Evolutionary conservation across 352 stramenopile genomes (phyloP).

Genomic region (Phytophthora idaei): DNA sequence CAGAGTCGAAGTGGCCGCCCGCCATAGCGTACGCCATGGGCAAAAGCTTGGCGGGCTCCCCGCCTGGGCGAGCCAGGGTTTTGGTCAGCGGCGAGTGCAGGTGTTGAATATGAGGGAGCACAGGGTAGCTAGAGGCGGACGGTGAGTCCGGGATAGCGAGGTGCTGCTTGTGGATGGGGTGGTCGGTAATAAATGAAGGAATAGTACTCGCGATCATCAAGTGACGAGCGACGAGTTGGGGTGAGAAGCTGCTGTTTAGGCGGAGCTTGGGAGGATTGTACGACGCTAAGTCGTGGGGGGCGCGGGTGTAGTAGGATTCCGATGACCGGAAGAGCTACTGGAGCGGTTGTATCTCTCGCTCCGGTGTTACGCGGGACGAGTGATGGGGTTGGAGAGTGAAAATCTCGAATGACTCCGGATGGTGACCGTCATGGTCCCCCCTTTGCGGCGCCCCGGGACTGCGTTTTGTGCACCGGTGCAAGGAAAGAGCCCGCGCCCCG

Average conservation of each 20-base stretch:
- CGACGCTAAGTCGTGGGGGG: slow-evolving; percentile 41
- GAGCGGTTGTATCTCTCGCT: slow-evolving; percentile 47
- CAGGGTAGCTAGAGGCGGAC: slow-evolving; percentile 20
- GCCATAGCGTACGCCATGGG: slow-evolving; percentile 35
- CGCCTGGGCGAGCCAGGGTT: slow-evolving; percentile 29
- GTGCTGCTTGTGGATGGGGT: slow-evolving; percentile 17
- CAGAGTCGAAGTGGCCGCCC: slow-evolving; percentile 34
- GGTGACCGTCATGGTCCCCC: slow-evolving; percentile 23
- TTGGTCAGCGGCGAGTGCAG: slow-evolving; percentile 37
- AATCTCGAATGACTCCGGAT: slow-evolving; percentile 45
- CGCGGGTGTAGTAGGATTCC: slow-evolving; percentile 46
- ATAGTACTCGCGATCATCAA: slow-evolving; percentile 50
- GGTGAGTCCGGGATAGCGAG: slow-evolving; percentile 24
- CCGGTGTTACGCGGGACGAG: slow-evolving; percentile 40
- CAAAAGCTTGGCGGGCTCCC: slow-evolving; percentile 18
- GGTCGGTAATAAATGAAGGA: slow-evolving; percentile 47
- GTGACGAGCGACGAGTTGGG: slow-evolving; percentile 29
- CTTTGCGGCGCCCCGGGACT: slow-evolving; percentile 6
- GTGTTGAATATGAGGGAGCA: slow-evolving; percentile 31
- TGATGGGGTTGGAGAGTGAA: slow-evolving; percentile 46
- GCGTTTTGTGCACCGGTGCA: slow-evolving; percentile 38
- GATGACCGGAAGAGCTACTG: slow-evolving; percentile 47
- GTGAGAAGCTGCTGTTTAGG: slow-evolving; percentile 28
- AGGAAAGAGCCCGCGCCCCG: slow-evolving; percentile 28
- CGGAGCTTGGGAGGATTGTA: slow-evolving; percentile 31